phyloP scores from a whole-genome alignment of 495 filamentous ascomycete species.

The Cercophora sp. region DNA sequence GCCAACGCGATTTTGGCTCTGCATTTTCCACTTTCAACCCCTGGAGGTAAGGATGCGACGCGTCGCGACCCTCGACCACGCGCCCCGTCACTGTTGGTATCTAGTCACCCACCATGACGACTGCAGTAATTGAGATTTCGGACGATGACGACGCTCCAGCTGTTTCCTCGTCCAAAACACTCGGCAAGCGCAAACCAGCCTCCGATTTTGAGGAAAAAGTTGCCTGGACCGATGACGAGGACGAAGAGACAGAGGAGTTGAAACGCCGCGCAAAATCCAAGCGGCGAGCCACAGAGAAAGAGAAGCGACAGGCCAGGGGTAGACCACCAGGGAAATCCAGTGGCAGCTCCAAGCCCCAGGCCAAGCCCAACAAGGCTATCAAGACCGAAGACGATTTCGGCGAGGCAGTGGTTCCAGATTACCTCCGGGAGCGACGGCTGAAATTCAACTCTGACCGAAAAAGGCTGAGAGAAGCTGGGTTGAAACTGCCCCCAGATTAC shows the following conservation, averaged over 20 bases:
- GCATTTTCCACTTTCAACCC: neutral
- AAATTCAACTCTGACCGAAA: slow-evolving; percentile 56
- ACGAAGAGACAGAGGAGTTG: slow-evolving; percentile 31
- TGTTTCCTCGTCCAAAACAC: neutral
- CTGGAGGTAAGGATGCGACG: too few relatives aligned
- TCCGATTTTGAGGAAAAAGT: slow-evolving; percentile 31
- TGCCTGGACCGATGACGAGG: slow-evolving; percentile 39
- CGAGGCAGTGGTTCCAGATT: slow-evolving; percentile 40
- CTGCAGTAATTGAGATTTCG: slow-evolving; percentile 15
- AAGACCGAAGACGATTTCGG: slow-evolving; percentile 23
- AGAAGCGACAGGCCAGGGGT: slow-evolving; percentile 9
- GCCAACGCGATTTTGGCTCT: neutral
- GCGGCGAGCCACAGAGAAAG: slow-evolving; percentile 19
- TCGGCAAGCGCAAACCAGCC: slow-evolving; percentile 25
- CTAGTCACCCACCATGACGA: slow-evolving; percentile 18
- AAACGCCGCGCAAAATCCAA: slow-evolving; percentile 19
- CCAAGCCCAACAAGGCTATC: slow-evolving; percentile 9
- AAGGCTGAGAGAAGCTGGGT: slow-evolving; percentile 58
- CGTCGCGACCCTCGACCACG: neutral
- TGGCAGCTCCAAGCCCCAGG: neutral
- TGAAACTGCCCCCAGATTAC: slow-evolving; percentile 77
- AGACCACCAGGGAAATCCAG: slow-evolving; percentile 2
- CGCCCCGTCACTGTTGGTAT: too few relatives aligned
- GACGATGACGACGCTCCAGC: slow-evolving; percentile 19
- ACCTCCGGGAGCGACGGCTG: slow-evolving; percentile 48